A percentile compares a stretch with the other conserved stretches of the same genome.
phyloP scores from a whole-genome alignment of 306 rosid species.

The Hippophae tibetana region DNA sequence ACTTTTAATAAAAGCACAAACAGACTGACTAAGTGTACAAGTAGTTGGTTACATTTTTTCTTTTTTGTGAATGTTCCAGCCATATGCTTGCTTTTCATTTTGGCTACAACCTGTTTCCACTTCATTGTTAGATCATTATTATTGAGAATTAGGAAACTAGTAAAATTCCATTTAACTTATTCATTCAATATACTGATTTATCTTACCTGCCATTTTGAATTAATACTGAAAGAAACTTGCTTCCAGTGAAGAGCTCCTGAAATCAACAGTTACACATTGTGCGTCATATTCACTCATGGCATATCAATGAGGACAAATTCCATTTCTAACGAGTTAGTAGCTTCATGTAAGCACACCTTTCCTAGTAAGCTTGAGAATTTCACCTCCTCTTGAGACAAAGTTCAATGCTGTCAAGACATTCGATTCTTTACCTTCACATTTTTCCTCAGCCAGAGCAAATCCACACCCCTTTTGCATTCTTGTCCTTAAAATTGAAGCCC shows the following conservation, averaged over 20 bases:
- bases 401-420: conserved; percentile 48
- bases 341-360: conserved; percentile 45
- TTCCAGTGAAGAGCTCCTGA: conserved; percentile 96
- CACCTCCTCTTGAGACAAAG: conserved; percentile 66
- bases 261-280: conserved; percentile 18
- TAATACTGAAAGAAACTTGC: conserved; percentile 73
- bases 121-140: conserved; percentile 13
- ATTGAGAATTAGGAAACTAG: conserved; percentile 2
- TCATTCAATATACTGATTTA: background rate
- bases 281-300: conserved; percentile 4
- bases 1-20: no score
- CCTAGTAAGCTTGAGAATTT: conserved; percentile 90
- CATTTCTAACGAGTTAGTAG: conserved; percentile 4
- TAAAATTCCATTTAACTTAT: no score
- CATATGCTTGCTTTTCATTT: conserved; percentile 89
- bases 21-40: conserved; percentile 1
- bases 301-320: conserved; percentile 3
- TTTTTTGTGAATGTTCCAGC: conserved; percentile 81
- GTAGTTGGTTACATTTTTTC: conserved; percentile 71
- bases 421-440: conserved; percentile 53
- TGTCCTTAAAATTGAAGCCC: conserved; percentile 69
- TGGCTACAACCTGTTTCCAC: conserved; percentile 68
- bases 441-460: conserved; percentile 52
- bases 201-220: conserved; percentile 78
- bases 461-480: conserved; percentile 66